Base-by-base conservation (phyloP, 129 eudicot species). In the Calendula officinalis region DNA sequence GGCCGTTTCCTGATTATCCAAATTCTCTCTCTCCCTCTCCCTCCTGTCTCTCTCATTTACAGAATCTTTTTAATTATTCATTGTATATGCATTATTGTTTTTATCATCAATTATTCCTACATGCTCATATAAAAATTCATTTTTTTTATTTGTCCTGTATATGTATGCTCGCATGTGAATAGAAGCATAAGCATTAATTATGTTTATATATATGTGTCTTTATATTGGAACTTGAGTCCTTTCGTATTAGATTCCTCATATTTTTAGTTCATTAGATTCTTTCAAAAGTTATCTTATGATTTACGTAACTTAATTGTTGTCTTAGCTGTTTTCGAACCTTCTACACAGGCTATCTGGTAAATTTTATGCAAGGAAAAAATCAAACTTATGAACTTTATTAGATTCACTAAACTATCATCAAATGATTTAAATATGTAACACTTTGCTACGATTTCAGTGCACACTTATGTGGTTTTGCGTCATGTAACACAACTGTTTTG, bases 1-100 rank as follows among this genome's bases (percentile, higher is more conserved):
- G 70, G 60, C 69, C 71, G 69, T 58, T 74, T 76, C 71, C 72
- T 80, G 77, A 68, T 51, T 78, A 81, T 84, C 91, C 91, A 71
- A 67, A 77, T 38, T 65, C 48, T 10, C 41, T 61, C 67, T 32
- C 77, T 41, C 27, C 55, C 48, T 10, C 41, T 61, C 67, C 15
- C 77, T 41, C 27, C 55, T 49, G 17, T 42, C 60, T 56, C 77
- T 52, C 65, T 58, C 73, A 64, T 36, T 57, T 33, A 48, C 76
- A 65, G 42, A 37, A 16, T 58, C 50, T 12, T 44, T 66, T 55
- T 75, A 46, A 67, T 71, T 39, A 60, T 72, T 72, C 46, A 57
- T 37, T 14, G 36, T 35, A 9, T 37, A 47, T 64, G 61, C 61
- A 66, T 70, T 41, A 43, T 17, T 15, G 7, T 45, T 30, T 42